phyloP scores from a whole-genome alignment of 2,329 filamentous ascomycete species.

The Calonectria hawksworthii region DNA sequence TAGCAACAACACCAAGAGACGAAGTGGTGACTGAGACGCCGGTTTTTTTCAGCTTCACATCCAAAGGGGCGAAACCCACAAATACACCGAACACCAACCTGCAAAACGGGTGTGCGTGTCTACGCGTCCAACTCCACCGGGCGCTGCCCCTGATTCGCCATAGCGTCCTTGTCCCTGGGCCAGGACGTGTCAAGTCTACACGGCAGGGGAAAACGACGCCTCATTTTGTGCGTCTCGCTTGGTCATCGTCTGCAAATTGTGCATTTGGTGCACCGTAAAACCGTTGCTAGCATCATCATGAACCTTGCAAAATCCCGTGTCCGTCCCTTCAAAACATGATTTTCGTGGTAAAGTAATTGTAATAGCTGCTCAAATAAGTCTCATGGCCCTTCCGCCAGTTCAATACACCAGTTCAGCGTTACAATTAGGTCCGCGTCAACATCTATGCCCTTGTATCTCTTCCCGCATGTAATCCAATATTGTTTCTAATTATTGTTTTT shows the following conservation, averaged over 20 bases:
- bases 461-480: neutral
- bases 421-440: neutral
- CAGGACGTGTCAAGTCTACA: neutral
- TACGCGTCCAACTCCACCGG: slow-evolving; percentile 16
- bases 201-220: neutral
- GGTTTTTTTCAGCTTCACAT: neutral
- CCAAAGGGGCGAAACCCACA: neutral
- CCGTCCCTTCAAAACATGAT: neutral
- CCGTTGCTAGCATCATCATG: neutral
- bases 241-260: neutral
- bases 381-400: neutral
- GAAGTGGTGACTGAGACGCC: neutral
- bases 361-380: neutral
- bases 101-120: neutral
- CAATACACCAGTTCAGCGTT: neutral
- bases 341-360: neutral
- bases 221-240: neutral
- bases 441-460: neutral
- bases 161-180: neutral
- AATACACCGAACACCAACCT: neutral
- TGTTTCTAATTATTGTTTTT: neutral
- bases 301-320: neutral
- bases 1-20: neutral
- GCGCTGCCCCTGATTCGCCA: neutral
- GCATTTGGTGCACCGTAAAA: neutral